These are phyloP conservation scores for Rhizopogon vinicolor DNA, from an alignment of 768 basidiomycete genomes.

Conservation along the genomic window DNA sequence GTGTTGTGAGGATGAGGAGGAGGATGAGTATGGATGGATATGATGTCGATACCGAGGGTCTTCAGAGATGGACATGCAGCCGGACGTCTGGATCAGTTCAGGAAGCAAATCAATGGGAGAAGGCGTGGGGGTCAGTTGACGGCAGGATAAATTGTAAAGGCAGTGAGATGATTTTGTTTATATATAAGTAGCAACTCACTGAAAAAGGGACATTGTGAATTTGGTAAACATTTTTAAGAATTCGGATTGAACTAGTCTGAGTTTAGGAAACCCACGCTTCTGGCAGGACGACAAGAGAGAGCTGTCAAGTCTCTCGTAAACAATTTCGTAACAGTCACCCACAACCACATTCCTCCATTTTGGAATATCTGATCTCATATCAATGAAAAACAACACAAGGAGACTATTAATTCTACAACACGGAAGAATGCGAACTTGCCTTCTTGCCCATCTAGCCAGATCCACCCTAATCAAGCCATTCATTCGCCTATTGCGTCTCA, in stretches of 20 bases:
- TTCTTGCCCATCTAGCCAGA: not conserved
- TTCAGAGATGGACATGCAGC: not conserved
- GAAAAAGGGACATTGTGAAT: conserved; percentile 20
- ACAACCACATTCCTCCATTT: conserved; percentile 21
- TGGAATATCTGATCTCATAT: conserved; percentile 20
- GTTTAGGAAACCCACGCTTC: conserved; percentile 25
- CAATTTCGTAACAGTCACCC: conserved; percentile 21
- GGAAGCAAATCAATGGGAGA: not conserved
- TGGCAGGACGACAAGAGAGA: conserved; percentile 25
- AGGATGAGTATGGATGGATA: not conserved
- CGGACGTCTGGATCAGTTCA: not conserved
- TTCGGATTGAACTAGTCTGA: conserved; percentile 15
- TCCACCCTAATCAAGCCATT: not conserved
- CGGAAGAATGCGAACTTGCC: not conserved
- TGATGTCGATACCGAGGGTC: not conserved
- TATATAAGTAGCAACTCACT: conserved; percentile 9
- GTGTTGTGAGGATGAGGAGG: not conserved
- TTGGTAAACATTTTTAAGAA: conserved; percentile 10
- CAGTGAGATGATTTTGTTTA: conserved; percentile 17
- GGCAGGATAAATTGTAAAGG: conserved; percentile 10
- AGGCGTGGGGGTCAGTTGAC: conserved; percentile 10
- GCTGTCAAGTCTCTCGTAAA: conserved; percentile 20
- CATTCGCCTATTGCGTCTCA: not conserved
- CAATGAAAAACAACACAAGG: conserved; percentile 21
- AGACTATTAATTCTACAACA: not conserved